Evolutionary conservation across 2,329 filamentous ascomycete species (phyloP).

Genomic region (Hymenoscyphus linearis): DNA sequence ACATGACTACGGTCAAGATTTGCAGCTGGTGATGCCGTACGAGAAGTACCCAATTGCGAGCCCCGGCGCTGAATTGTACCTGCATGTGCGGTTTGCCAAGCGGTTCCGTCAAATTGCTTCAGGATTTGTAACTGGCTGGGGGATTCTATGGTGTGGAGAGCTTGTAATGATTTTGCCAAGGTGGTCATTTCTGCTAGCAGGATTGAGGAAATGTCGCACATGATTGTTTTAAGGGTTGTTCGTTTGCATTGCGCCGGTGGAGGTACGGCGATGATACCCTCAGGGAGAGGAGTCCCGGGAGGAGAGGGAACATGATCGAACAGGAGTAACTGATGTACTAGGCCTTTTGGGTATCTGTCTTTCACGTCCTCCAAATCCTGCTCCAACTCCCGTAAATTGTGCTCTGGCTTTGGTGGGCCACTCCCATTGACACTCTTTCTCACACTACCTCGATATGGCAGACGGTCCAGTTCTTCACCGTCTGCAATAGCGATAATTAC

Average conservation of each 20-base stretch:
- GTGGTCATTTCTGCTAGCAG: constrained; percentile 71
- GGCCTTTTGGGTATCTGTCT: constrained; percentile 67
- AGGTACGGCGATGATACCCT: constrained; percentile 68
- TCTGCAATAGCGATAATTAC: constrained; percentile 82
- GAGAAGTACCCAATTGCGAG: constrained; percentile 45
- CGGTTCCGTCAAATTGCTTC: constrained; percentile 38
- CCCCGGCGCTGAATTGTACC: constrained; percentile 44
- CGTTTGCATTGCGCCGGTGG: constrained; percentile 61
- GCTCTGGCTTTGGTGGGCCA: constrained; percentile 44
- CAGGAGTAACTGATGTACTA: constrained; percentile 73
- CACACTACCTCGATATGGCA: constrained; percentile 50
- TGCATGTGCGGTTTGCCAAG: constrained; percentile 39
- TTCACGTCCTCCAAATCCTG: constrained; percentile 66
- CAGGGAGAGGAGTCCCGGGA: constrained; percentile 49
- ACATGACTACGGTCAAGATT: constrained; percentile 54
- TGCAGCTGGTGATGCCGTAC: constrained; percentile 50
- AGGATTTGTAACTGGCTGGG: constrained; percentile 50
- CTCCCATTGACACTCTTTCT: constrained; percentile 47
- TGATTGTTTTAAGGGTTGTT: constrained; percentile 75
- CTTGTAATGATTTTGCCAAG: constrained; percentile 67
- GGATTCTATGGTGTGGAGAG: constrained; percentile 70
- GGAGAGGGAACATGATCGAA: constrained; percentile 62
- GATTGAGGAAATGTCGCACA: constrained; percentile 72
- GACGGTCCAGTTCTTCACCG: constrained; percentile 60
- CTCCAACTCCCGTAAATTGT: constrained; percentile 53